Evolutionary conservation across 2,329 filamentous ascomycete species (phyloP), one percentile per base, ranked within the genome.

Genomic region (Cladosporium austrohemisphaericum): DNA sequence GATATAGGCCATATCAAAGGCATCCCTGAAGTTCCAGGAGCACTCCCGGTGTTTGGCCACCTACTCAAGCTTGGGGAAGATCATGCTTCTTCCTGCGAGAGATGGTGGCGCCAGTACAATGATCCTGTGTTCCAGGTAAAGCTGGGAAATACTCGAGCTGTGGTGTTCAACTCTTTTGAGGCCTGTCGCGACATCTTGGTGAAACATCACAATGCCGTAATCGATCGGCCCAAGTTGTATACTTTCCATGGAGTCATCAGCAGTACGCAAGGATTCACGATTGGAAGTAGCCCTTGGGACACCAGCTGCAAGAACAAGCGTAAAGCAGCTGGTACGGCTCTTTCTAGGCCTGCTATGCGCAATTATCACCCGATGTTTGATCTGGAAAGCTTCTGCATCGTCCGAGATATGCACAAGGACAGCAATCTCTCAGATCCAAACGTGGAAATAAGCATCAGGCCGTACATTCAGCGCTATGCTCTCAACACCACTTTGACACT

Each of bases 161-260:
- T 78, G 0, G 74, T 78, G 0, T 67, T 78, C 35, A 79, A 76
- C 58, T 76, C 72, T 1, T 79, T 78, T 47, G 71, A 73, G 1
- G 76, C 76, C 55, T 75, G 72, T 60, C 73, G 71, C 55, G 72
- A 72, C 38, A 76, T 78, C 60, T 65, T 78, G 1, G 61, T 78
- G 3, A 70, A 68, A 2, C 68, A 77, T 50, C 73, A 76, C 50
- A 72, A 72, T 18, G 75, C 76, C 3, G 60, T 77, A 6, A 76
- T 78, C 29, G 72, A 76, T 54, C 66, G 74, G 0, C 75, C 74
- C 0, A 77, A 68, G 25, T 64, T 78, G 1, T 77, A 76, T 55
- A 78, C 76, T 0, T 79, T 79, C 59, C 76, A 79, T 52, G 75
- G 73, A 2, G 65, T 78, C 41, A 77, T 79, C 13, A 73, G 69